Base-by-base conservation (phyloP, 176 grass and related monocot genomes). In the Oryza officinalis region DNA sequence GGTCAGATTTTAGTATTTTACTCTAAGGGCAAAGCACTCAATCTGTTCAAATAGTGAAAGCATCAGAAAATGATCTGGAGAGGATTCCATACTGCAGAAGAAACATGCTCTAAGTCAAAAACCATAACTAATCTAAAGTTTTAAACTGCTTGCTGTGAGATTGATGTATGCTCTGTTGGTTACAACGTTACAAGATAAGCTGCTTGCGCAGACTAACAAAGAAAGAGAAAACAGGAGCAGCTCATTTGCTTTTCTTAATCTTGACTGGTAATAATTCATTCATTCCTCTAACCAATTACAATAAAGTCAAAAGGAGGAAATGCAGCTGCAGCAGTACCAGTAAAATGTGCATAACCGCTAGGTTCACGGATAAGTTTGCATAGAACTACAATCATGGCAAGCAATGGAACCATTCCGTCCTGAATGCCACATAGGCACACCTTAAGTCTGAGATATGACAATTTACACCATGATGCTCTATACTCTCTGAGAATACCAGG, bases 61-160 rank as follows among this genome's bases (percentile, higher is more conserved):
- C 27, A 46, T 15, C 2, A 9, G 54, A 14, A 69, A 57, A 76
- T 74, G 93, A 94, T 63, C 91, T 92, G 32, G 91, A 92, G n/a
- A 99, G 88, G 77, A 99, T 69, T 95, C 96, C 93, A 99, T 99
- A 86, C 89, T 99, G 73, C 82, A 93, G 83, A 87, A 79, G 43
- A 87, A 54, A 28, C 9, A 79, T 27, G 47, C 44, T 76, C 71
- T 27, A 63, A 77, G 80, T 71, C 37, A 87, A 76, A 8, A 70
- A 63, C 27, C 65, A 82, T 72, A 27, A 87, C 49, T 69, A 46
- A 20, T 37, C 27, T 35, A 41, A 74, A 82, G 61, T 28, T 41
- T 47, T 23, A 83, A 83, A 50, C 7, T 83, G 71, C 17, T 26
- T 69, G 11, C 27, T 46, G 64, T 60, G 54, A 40, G 61, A 49